phyloP scores from a whole-genome alignment of 2,329 filamentous ascomycete genomes.

The Thelonectria discophora region DNA sequence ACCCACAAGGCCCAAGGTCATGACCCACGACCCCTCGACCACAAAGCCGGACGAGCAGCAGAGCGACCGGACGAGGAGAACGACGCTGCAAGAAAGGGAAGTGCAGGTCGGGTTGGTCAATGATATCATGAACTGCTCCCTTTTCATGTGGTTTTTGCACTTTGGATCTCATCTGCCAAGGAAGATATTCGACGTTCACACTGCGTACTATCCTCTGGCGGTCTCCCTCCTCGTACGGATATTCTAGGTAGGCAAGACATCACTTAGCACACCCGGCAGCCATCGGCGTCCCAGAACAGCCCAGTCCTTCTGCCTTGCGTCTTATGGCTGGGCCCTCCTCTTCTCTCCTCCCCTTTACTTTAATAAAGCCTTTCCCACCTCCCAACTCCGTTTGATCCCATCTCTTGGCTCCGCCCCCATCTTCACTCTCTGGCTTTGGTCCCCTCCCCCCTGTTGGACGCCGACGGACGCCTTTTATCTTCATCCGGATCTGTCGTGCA shows the following conservation, averaged over 20 bases:
- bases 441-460: neutral
- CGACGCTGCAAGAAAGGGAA: too few species aligned
- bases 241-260: neutral
- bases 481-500: conserved; percentile 4
- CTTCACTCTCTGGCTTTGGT: neutral
- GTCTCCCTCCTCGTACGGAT: conserved; percentile 1
- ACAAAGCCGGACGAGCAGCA: conserved; percentile 23
- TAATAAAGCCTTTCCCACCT: conserved; percentile 16
- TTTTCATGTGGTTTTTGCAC: neutral
- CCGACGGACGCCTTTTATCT: conserved; percentile 11
- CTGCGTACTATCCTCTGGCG: too few species aligned
- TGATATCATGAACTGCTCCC: neutral
- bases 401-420: conserved; percentile 21
- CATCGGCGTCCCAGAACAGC: conserved; percentile 12
- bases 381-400: conserved; percentile 10
- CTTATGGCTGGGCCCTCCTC: conserved; percentile 11
- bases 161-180: neutral
- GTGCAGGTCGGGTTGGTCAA: neutral
- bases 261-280: conserved; percentile 5
- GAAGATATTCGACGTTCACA: too few species aligned
- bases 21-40: conserved; percentile 20
- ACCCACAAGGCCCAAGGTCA: conserved; percentile 17
- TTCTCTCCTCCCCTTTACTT: conserved; percentile 14
- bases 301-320: conserved; percentile 11
- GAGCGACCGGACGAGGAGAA: conserved; percentile 4